phyloP scores from a whole-genome alignment of 129 eudicot genomes.

The Apium graveolens region DNA sequence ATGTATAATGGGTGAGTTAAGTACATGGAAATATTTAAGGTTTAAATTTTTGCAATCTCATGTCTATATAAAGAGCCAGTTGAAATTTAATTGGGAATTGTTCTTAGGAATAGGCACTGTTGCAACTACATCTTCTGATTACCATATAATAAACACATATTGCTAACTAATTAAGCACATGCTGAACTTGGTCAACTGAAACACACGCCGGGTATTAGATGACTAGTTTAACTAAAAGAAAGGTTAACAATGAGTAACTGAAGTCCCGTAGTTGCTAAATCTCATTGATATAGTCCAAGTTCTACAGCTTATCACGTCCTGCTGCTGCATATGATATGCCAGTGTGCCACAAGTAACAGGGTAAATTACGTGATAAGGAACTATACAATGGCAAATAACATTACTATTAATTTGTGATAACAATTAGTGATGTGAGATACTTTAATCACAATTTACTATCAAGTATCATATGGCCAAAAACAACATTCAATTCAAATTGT shows the following conservation, averaged over 20 bases:
- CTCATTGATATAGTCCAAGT: background rate
- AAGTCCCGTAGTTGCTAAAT: background rate
- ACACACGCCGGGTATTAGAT: background rate
- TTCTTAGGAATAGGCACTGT: background rate
- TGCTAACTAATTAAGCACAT: background rate
- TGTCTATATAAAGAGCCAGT: background rate
- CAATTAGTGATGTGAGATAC: background rate
- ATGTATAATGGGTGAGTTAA: background rate
- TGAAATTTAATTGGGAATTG: background rate
- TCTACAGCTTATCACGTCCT: background rate
- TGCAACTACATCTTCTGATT: background rate
- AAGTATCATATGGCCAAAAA: no score
- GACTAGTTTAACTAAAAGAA: background rate
- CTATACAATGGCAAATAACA: background rate
- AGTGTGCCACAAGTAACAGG: background rate
- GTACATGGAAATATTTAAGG: background rate
- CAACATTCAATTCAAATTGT: constrained; percentile 14
- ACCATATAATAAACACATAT: background rate
- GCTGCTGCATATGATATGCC: background rate
- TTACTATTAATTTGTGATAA: background rate
- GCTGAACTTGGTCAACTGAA: background rate
- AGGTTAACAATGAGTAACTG: background rate
- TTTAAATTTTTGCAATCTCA: background rate
- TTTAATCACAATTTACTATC: background rate
- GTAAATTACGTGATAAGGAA: background rate